Base-by-base conservation (phyloP, 2,329 filamentous ascomycete species). In the Pyrenochaeta sp. region DNA sequence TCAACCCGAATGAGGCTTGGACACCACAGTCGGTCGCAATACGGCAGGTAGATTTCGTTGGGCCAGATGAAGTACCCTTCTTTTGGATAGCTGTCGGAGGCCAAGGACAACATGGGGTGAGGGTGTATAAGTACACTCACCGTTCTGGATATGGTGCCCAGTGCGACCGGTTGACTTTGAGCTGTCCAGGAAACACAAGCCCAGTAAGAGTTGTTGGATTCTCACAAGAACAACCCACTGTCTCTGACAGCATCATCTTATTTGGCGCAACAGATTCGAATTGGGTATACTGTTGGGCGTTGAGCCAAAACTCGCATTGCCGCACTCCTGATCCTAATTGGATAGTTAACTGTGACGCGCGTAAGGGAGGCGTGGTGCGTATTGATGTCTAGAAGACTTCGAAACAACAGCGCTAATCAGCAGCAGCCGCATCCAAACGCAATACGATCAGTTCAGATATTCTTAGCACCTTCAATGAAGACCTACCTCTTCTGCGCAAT, bases 51-150 rank as follows among this genome's bases (percentile, higher is more conserved):
- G 42, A 45, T n/a, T 39, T 45, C 14, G 45, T 52, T 4, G 49
- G 44, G 30, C 18, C 35, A 5, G 36, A 27, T 14, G 30, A 32
- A 17, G 55, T 35, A 7, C 49, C 55, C n/a, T 46, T 32, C 14
- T 63, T 61, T 6, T 61, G 51, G 32, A 51, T 67, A 31, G 61
- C 57, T 2, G 59, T 67, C 2, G 64, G 64, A 1, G 63, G 64
- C 11, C 54, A 64, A 46, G 61, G 64, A 15, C 31, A 52, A n/a
- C 64, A 57, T 17, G 62, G 57, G 6, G 59, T 66, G 20, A 67
- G 60, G 39, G 18, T 67, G 5, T 67, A 53, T 45, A 48, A 39
- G 15, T 64, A 52, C 39, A 49, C 49, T 9, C 53, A 48, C 29
- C 43, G 27, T 14, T 44, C 42, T 23, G 45, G 51, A 32, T 67